Base-by-base conservation (phyloP, 352 stramenopile genomes). In the Saprolegnia diclina region DNA sequence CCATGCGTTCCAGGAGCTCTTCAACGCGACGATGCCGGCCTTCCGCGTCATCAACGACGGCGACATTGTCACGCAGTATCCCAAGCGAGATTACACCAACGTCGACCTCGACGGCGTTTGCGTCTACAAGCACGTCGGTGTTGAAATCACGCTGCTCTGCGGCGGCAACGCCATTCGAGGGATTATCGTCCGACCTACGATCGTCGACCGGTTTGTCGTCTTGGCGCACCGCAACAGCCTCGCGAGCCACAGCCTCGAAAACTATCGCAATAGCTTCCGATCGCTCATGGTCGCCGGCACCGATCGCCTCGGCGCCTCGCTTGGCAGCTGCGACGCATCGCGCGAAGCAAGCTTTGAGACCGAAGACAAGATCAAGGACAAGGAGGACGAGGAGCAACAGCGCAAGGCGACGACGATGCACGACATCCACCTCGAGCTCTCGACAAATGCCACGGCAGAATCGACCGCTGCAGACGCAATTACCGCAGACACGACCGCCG, bases 1-100 rank as follows among this genome's bases (percentile, higher is more conserved):
- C 63, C 26, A 50, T 29, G 21, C 52, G 16, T 79, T 79, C 45
- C 29, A 24, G 10, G 11, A 53, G 38, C 35, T 65, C 0, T 77
- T 71, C 57, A 61, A 78, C 45, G 22, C 38, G 10, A 48, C 16
- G 13, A 65, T 76, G 9, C 22, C n/a, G 2, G 52, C 38, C 0
- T 78, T 64, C 40, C 71, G 73, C 16, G 65, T 77, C 16, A 68
- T 72, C 26, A 71, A 72, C 18, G 71, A 78, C 59, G 71, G 71
- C 24, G 73, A 78, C 54, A 21, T 76, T 0, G 53, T 78, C 22
- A 55, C 71, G 32, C 54, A 64, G 29, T 46, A 71, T 11, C 73
- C 73, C 62, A 75, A 73, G 46, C 62, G 62, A 11, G 65, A 64
- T 32, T 65, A 71, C 26, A 65, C 52, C 1, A 37, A 50, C 35